Percentiles rank a stretch among this genome's conserved stretches.
Evolutionary conservation across 2,329 filamentous ascomycete genomes (phyloP).

Genomic region (Xylaria sp.): DNA sequence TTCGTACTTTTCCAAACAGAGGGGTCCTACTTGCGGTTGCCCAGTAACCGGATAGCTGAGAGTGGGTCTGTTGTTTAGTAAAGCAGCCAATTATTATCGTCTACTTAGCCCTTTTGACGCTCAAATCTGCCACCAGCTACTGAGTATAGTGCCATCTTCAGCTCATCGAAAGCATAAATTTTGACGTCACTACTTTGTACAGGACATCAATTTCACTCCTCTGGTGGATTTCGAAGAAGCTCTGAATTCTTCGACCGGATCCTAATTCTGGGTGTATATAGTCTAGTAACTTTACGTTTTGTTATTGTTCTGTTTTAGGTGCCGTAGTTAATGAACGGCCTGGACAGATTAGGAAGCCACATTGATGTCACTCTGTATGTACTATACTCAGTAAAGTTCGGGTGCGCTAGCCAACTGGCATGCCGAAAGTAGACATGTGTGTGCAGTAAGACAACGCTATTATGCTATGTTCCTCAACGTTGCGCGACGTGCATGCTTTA

Average conservation of each 20-base stretch:
- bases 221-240: no score
- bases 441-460: slow-evolving; percentile 30
- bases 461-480: slow-evolving; percentile 30
- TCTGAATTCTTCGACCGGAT: no score
- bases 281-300: no score
- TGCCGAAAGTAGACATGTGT: slow-evolving; percentile 33
- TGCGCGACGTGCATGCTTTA: slow-evolving; percentile 32
- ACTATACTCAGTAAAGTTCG: not conserved
- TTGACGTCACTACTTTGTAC: no score
- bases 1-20: slow-evolving; percentile 40
- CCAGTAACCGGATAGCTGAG: slow-evolving; percentile 40
- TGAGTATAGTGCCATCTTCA: no score
- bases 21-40: slow-evolving; percentile 43
- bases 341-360: not conserved
- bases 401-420: slow-evolving; percentile 35
- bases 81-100: not conserved
- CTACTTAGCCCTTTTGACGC: not conserved
- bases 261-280: no score
- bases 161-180: no score
- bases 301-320: no score
- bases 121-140: not conserved
- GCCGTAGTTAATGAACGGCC: no score
- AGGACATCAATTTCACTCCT: no score
- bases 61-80: slow-evolving; percentile 13
- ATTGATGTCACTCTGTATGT: not conserved